phyloP scores from a whole-genome alignment of 2,329 filamentous ascomycete species.

The Onygenales sp. region DNA sequence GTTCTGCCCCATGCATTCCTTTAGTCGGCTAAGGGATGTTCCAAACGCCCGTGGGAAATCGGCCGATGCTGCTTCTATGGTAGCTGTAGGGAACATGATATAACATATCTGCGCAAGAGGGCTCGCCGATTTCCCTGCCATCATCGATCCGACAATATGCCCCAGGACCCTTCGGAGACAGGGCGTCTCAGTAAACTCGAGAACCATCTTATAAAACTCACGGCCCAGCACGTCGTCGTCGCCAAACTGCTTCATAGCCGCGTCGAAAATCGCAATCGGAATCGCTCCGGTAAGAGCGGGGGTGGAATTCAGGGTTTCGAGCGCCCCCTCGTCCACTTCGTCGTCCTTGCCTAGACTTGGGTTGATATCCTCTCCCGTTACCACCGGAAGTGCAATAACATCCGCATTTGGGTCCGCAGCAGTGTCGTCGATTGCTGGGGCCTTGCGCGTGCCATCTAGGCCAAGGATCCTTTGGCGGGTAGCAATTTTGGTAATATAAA shows the following conservation, averaged over 20 bases:
- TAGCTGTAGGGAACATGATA: constrained; percentile 61
- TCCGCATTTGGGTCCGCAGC: constrained; percentile 42
- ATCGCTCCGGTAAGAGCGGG: constrained; percentile 89
- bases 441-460: constrained; percentile 40
- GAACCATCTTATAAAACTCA: constrained; percentile 72
- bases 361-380: constrained; percentile 55
- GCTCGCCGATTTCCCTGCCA: constrained; percentile 49
- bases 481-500: constrained; percentile 76
- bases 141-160: constrained; percentile 60
- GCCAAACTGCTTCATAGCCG: constrained; percentile 68
- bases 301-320: constrained; percentile 59
- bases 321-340: constrained; percentile 43
- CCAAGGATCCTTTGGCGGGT: constrained; percentile 60
- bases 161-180: constrained; percentile 58
- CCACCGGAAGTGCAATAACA: constrained; percentile 47
- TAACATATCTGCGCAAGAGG: constrained; percentile 60
- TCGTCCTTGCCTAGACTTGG: constrained; percentile 44
- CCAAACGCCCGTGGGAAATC: constrained; percentile 66
- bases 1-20: constrained; percentile 35
- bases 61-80: constrained; percentile 52
- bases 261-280: constrained; percentile 82
- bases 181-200: constrained; percentile 56
- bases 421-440: constrained; percentile 24
- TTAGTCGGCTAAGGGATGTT: constrained; percentile 54
- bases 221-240: constrained; percentile 57